Evolutionary conservation across 1,284 basidiomycete species (phyloP), one percentile per base, ranked within the genome.

Genomic region (Agroathelia rolfsii): DNA sequence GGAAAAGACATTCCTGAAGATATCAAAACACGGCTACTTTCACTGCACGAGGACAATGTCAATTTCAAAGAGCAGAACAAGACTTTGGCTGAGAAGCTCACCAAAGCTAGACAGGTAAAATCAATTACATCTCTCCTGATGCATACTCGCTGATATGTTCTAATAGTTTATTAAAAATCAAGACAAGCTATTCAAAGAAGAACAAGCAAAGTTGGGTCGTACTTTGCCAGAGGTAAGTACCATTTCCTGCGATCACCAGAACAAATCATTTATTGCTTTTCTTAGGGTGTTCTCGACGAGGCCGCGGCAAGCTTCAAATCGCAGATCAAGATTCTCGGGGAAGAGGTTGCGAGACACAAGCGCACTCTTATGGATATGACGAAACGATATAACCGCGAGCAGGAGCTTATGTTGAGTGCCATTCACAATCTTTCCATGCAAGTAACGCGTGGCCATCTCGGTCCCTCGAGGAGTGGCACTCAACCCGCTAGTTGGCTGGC

Each of bases 111-210:
- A 46, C 65, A 68, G 44, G 86, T 87, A 48, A 39, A 17, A n/a
- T 23, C 21, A 37, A 39, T 24, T 30, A 21, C 18, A 13, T 14
- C 17, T 25, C 34, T 27, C 30, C 28, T 25, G 8, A 19, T 29
- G 15, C 23, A 6, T 23, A 16, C 24, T 38, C 17, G 25, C 24
- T 22, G n/a, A 43, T 3, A 22, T 24, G 15, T 39, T 24, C 12
- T 28, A 22, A 11, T 45, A 89, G 81, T 92, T 94, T 55, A 92
- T 95, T 63, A 87, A 87, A 55, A 70, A 79, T 33, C 92, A 95
- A 55, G 89, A 94, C 60, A 85, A 86, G 44, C 62, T 89, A 19
- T 82, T 87, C 58, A 84, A 81, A 45, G 78, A 84, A 48, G 76
- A 83, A 42, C 75, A 78, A 35, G 70, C 69, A 4, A 69, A 67